Base-by-base conservation (phyloP, 1,139 yeast species). In the Yamadazyma buinensis region DNA sequence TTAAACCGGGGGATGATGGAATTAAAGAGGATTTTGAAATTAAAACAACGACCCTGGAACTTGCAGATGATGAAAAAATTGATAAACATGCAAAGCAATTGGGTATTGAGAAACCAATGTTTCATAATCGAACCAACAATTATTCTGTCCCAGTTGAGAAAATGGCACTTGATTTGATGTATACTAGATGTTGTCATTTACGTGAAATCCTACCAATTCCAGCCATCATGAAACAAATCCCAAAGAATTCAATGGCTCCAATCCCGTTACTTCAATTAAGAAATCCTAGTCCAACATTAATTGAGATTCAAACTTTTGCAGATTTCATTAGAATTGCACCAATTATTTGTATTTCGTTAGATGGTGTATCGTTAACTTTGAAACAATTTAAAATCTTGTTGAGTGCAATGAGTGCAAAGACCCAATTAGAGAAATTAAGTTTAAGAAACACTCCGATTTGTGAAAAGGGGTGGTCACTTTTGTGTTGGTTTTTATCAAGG, bases 261-360 rank as follows among this genome's bases (percentile, higher is more conserved):
- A 64, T 84, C 14, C 79, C 87, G 1, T 43, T 76, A 3, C 53
- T 84, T 33, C 87, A 80, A 46, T 53, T 84, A 34, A 64, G 84
- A 43, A 84, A 84, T 43, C 88, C 92, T 4, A 64, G 73, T 23
- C 94, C 94, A 1, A 80, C 90, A 0, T 63, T 80, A 68, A 76
- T 83, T 29, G 94, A 84, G 52, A 72, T 84, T 24, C 71, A 80
- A 44, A 75, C 92, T 0, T 83, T 84, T 54, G 76, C 88, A 17
- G 94, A 84, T 53, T 84, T 83, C 46, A 65, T 83, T 23, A 66
- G 90, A 34, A 76, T 83, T 41, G 87, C 90, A 0, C 90, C 92
- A 0, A 68, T 84, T 8, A 60, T 80, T 12, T 79, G 85, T 55
- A 57, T 84, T 11, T 76, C 84, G 0, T 57, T 84, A 28, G 94